Conservation (phyloP, 2,329 filamentous ascomycete species). For the Dichotomopilus funicola region DNA sequence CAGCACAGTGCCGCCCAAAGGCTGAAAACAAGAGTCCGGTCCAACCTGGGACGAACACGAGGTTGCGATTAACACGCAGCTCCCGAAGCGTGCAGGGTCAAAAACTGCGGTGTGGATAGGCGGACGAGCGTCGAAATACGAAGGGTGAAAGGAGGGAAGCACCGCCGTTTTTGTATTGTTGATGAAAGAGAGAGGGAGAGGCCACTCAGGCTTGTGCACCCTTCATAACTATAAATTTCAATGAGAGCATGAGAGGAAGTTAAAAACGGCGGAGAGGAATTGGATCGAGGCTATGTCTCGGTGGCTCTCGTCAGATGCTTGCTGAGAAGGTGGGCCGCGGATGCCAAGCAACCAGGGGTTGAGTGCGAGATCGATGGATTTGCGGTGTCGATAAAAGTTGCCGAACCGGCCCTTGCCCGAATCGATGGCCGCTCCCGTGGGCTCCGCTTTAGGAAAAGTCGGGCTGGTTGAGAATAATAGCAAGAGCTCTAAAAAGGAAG, state of each 20-base stretch:
- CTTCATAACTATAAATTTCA: background rate
- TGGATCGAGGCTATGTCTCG: conserved; percentile 12
- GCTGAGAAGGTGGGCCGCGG: conserved; percentile 5
- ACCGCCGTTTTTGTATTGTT: background rate
- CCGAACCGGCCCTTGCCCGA: background rate
- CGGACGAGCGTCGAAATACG: background rate
- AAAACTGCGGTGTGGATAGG: background rate
- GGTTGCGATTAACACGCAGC: conserved; percentile 16
- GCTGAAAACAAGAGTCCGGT: background rate
- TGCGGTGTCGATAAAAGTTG: conserved; percentile 17
- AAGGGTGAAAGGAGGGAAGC: background rate
- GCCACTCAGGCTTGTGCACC: conserved; percentile 5
- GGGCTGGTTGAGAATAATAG: background rate
- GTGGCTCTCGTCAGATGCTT: conserved; percentile 9
- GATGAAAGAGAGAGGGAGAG: background rate
- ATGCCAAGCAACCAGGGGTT: conserved; percentile 13
- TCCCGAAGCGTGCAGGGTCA: background rate
- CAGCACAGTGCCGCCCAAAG: conserved; percentile 1
- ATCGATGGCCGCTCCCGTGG: conserved; percentile 7
- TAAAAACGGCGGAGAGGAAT: conserved; percentile 5
- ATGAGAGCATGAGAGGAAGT: conserved; percentile 3
- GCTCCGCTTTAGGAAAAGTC: conserved; percentile 3
- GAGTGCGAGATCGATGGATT: conserved; percentile 11
- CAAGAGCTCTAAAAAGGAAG: too few relatives aligned
- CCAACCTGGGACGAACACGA: conserved; percentile 17